Evolutionary conservation across 768 basidiomycete genomes (phyloP), one percentile per base, ranked within the genome.

Genomic region (Tricholoma furcatifolium): DNA sequence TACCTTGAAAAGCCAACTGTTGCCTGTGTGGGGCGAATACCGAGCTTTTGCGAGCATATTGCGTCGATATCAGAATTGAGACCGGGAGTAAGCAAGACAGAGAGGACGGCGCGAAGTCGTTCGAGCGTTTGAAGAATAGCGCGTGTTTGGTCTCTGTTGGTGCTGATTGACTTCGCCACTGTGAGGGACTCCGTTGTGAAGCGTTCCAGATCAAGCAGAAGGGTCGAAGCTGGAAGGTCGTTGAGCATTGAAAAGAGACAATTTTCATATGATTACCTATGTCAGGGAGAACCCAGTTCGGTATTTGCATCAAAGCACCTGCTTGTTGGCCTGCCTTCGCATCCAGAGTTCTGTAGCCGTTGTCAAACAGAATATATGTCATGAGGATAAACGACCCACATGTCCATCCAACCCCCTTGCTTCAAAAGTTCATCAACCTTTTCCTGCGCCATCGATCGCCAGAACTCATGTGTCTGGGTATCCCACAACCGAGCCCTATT

Each of bases 401-500:
- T 62, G 47, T 84, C 77, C 15, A 69, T 67, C 96, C 95, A 98
- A 1, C 80, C 81, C 0, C 87, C 85, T 62, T 88, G 79, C 2
- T 64, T 66, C 4, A 96, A 60, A 51, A 93, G 73, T 44, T 93
- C 92, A 45, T 83, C 80, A 0, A 87, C 92, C 63, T 89, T 93
- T 38, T 87, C 87, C 7, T 74, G 59, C 5, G 77, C 77, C 80
- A 91, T 91, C 0, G 93, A 90, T 44, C 96, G 73, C 78, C 92
- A 81, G 60, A 98, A 87, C 60, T 97, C 94, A 51, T 80, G 79
- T 0, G 85, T 88, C 55, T 83, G 81, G 14, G 86, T 72, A 61
- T 98, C 91, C 93, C 97, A 99, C 2, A 95, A 69, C 38, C 97
- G 76, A 1, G 89, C 91, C 49, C 85, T 81, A 2, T 81, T 84